Base-by-base conservation (phyloP, 1,284 basidiomycete genomes). In the Mrakiaceae sp. region DNA sequence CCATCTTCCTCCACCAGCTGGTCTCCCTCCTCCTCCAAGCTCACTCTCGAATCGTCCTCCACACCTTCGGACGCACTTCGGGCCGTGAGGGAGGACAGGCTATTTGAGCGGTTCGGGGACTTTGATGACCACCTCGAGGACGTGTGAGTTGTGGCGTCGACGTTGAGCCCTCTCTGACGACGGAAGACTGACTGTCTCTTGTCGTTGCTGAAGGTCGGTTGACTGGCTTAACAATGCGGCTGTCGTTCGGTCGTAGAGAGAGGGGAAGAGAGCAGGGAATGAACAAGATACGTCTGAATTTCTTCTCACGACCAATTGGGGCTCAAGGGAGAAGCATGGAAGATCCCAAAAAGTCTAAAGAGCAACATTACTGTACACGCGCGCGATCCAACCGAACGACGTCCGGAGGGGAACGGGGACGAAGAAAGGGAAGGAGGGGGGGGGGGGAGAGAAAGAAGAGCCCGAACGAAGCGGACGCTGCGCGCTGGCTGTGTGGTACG, bases 71-170 rank as follows among this genome's bases (percentile, higher is more conserved):
- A 65, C 39, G 64, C 72, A 6, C 67, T 74, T 47, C 59, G 62
- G 44, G 66, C 69, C 12, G 69, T 77, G 1, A 61, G 70, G 46
- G 65, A 69, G 9, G 46, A 68, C n/a, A 67, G 68, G 12, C 65
- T 71, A 43, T 72, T 74, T 60, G 27, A 55, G 6, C 49, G 59
- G 2, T 56, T 78, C 16, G 68, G 70, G 3, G 77, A 78, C 60
- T 74, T 75, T 63, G 77, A 78, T 67, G 75, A 75, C 56, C 74
- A 78, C 64, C 66, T 77, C 6, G 75, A 76, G 60, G 74, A 78
- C 59, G 67, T 72, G 68, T 74, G 69, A 66, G 74, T 75, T 11
- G 7, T n/a, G n/a, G 5, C 39, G 11, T 59, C 12, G 8, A 27
- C 53, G 53, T 60, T 60, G 10, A 11, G 3, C 43, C n/a, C 12